Evolutionary conservation across 225 moss, liverwort and hornwort genomes (phyloP).

Genomic region (Antitrichia curtipendula): DNA sequence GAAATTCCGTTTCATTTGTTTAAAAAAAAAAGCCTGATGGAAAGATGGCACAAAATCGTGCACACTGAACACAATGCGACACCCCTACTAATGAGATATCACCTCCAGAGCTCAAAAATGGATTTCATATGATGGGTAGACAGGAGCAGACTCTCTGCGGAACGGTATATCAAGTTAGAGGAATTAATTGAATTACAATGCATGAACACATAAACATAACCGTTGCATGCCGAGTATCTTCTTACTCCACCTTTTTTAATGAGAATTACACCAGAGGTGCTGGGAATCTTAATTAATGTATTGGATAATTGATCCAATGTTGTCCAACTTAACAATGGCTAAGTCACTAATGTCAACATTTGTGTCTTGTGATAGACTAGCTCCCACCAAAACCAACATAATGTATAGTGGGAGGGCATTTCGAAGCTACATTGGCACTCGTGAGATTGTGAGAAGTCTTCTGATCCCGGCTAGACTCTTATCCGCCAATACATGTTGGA

Average conservation of each 20-base stretch:
- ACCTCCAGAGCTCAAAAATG: not conserved
- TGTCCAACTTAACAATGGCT: not conserved
- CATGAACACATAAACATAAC: not conserved
- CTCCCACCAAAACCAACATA: not conserved
- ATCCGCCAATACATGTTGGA: not conserved
- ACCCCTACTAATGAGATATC: not conserved
- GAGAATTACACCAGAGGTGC: not conserved
- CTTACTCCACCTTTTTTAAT: not conserved
- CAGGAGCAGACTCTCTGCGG: too few relatives aligned
- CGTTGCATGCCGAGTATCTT: not conserved
- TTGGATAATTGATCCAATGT: not conserved
- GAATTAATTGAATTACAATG: not conserved
- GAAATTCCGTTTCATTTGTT: too few relatives aligned
- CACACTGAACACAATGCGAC: not conserved
- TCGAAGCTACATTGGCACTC: not conserved
- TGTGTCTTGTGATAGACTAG: not conserved
- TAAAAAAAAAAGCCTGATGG: too few relatives aligned
- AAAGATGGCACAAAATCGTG: not conserved
- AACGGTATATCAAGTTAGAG: not conserved
- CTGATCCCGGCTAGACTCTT: not conserved
- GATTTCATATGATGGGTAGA: not conserved
- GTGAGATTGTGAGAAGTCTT: not conserved
- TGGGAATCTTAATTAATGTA: not conserved
- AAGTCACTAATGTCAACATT: not conserved
- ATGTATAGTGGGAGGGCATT: not conserved